Evolutionary conservation across 805 yeast species (phyloP), one percentile per base, ranked within the genome.

Genomic region (Nakazawaea wickerhamii): DNA sequence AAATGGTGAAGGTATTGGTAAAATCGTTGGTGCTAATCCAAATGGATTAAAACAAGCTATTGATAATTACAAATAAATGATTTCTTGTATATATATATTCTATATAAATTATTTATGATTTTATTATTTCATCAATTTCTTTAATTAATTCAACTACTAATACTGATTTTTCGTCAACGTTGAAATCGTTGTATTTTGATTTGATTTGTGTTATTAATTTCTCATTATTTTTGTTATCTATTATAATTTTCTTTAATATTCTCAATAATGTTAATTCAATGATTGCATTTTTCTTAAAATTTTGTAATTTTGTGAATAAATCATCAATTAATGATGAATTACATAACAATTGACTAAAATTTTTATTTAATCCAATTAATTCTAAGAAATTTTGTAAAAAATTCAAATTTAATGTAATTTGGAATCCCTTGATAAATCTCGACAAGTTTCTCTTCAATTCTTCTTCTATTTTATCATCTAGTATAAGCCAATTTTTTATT

Each of bases 21-120:
- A 73, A 38, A 64, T 83, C 26, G 73, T 83, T 19, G 93, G 93
- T 30, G 91, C 90, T 14, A 70, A 76, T 53, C 70, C 75, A 19
- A 46, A 45, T 21, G 65, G 60, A 8, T 54, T 65, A 40, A 52
- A 65, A 44, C 50, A 56, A 30, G 57, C 55, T 25, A 40, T 63
- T 19, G 60, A 58, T 21, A 50, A 39, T 17, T 34, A 42, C 28
- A 44, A 47, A 27, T 49, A 36, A 27, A n/a, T 13, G 7, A 9
- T 10, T 4, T 13, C 20, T 19, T 36, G 5, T 36, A 26, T 36
- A 27, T 21, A 36, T 13, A 18, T 35, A 28, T 28, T 28, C 15
- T 13, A 25, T 9, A 25, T 25, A 10, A 3, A 25, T 25, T 25
- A 13, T 2, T 25, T 10, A 20, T 4, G n/a, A n/a, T 8, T 15